These are phyloP conservation scores for Trichophyton simii DNA, from an alignment of 2,329 filamentous ascomycete species.

Conservation along the genomic window DNA sequence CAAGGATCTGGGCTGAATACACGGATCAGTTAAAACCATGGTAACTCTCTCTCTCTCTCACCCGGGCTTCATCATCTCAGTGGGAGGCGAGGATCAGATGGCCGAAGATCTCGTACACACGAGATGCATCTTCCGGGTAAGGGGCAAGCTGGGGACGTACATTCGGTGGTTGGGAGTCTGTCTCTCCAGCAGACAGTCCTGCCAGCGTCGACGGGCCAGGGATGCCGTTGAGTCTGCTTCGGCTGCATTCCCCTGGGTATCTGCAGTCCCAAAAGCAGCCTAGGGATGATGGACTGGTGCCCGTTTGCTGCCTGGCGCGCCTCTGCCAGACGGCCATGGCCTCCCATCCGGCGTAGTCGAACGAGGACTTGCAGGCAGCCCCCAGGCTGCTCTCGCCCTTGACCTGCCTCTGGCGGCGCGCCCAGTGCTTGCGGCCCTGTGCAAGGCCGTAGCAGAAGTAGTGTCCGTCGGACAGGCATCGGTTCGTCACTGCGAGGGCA, in stretches of 20 bases:
- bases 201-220: not conserved
- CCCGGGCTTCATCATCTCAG: not conserved
- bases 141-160: not conserved
- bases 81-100: not conserved
- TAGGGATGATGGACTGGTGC: not conserved
- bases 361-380: not conserved
- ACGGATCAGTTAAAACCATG: not conserved
- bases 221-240: not conserved
- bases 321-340: not conserved
- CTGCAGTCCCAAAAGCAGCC: not conserved
- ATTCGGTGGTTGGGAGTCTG: not conserved
- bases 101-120: not conserved
- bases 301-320: not conserved
- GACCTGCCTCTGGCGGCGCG: not conserved
- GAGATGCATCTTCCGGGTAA: not conserved
- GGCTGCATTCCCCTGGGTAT: not conserved
- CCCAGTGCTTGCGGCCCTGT: not conserved
- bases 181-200: not conserved
- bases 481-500: not conserved
- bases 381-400: not conserved
- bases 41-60: not conserved
- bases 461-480: constrained; percentile 1
- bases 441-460: constrained; percentile 2
- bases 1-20: not conserved
- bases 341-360: not conserved